Conservation (phyloP, 2,329 filamentous ascomycete species). For the Colletotrichum noveboracense region DNA sequence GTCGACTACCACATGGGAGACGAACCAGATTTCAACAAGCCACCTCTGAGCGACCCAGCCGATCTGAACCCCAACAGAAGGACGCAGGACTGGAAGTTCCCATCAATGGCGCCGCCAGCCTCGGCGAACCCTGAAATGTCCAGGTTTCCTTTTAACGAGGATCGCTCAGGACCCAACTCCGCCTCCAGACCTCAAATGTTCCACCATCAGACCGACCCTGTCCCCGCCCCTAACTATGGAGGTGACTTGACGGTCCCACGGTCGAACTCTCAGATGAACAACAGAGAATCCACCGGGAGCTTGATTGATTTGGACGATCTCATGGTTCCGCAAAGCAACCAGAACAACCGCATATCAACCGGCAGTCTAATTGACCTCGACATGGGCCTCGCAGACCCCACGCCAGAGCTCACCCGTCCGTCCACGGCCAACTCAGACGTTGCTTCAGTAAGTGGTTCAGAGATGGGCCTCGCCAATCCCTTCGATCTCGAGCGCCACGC, state of each 20-base stretch:
- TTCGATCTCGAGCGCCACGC: constrained; percentile 70
- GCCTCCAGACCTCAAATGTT: constrained; percentile 49
- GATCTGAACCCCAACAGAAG: constrained; percentile 57
- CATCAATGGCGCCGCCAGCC: constrained; percentile 55
- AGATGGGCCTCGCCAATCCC: constrained; percentile 59
- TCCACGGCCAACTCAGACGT: constrained; percentile 67
- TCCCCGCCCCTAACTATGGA: constrained; percentile 32
- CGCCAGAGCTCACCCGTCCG: constrained; percentile 56
- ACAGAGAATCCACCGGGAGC: constrained; percentile 42
- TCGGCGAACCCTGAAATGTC: constrained; percentile 60
- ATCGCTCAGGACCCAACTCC: constrained; percentile 28
- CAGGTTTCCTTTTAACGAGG: constrained; percentile 49
- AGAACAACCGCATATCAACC: constrained; percentile 41
- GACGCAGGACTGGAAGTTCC: constrained; percentile 65
- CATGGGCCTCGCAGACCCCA: constrained; percentile 57
- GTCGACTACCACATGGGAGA: constrained; percentile 45
- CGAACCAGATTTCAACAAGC: constrained; percentile 43
- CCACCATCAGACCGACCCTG: constrained; percentile 58
- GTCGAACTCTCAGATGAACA: constrained; percentile 36
- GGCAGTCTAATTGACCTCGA: constrained; percentile 60
- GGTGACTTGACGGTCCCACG: constrained; percentile 14
- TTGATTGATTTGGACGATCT: constrained; percentile 59
- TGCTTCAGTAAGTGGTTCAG: constrained; percentile 60
- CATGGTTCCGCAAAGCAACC: constrained; percentile 36
- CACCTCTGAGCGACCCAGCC: constrained; percentile 63